Base-by-base conservation (phyloP, 2,329 filamentous ascomycete species). In the Pyrenochaeta sp. region DNA sequence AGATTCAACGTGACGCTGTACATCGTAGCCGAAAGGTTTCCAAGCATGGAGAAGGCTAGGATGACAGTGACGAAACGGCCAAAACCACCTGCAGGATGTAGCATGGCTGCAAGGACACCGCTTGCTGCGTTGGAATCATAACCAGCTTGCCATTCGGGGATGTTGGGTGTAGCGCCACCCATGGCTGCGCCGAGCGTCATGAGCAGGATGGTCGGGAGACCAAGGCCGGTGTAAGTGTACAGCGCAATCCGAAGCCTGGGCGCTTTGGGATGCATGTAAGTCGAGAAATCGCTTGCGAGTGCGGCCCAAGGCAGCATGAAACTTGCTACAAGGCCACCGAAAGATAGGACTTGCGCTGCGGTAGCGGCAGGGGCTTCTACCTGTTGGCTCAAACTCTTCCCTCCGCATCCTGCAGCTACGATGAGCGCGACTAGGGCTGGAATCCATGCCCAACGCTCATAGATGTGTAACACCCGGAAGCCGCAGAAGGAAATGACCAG, bases 171-270 rank as follows among this genome's bases (percentile, higher is more conserved):
- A 30, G 86, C 86, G 6, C 86, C 86, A 19, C 83, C 86, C 43
- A 90, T 87, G n/a, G 87, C 87, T 9, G 87, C 85, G 6, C 88
- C 88, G 0, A 90, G 82, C 0, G 80, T 81, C 86, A 90, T 88
- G 50, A 90, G 80, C 0, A 85, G 79, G 37, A 87, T 78, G 0
- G 85, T 85, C 0, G 86, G 86, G 5, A 85, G 63, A 6, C 81
- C 72, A 2, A 88, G 80, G 9, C 88, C 87, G 12, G 80, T 65
- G 68, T 86, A 89, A 1, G 81, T 83, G 67, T 89, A 89, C 3
- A 78, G 56, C 53, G 87, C 87, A 56, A 88, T 77, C 48, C 77
- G 75, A 36, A 70, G 47, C 73, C 80, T 81, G 1, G 85, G 81
- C 2, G 83, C 84, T 52, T 81, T 82, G 24, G 86, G 86, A 50